Evolutionary conservation across 306 rosid species (phyloP), one percentile per base, ranked within the genome.

Genomic region (Lathyrus oleraceus): DNA sequence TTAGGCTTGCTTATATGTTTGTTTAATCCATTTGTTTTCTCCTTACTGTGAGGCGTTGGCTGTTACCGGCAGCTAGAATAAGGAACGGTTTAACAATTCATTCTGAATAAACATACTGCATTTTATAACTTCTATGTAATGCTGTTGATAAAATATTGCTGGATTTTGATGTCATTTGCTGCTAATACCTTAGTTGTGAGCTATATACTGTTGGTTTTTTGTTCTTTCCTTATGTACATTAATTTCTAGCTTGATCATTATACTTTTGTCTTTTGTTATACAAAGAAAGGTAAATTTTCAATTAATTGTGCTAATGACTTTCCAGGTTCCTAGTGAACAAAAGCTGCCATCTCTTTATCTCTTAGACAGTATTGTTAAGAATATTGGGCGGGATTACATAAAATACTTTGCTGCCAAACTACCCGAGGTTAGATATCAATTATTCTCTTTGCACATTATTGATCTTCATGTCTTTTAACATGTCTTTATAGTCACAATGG

Each of bases 301-400:
- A 68, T 79, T 78, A 67, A 76, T 71, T 38, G 27, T 52, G 57
- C 51, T 52, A 56, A 52, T 77, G 65, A 76, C 52, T 78, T 75
- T 87, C 72, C 98, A 92, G 96, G 98, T 92, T 78, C 87, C 96
- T 9, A 87, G 84, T 63, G 98, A 92, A 19, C 96, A 87, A 81
- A 92, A 92, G 86, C 86, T 92, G 53, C 98, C 98, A 36, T 87
- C 98, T 12, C 98, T 92, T 58, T 92, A 92, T 85, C 95, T 92
- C 72, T 70, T 92, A 70, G 98, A 92, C 92, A 89, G 98, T 79
- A 92, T 92, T 58, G 96, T 92, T 58, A 92, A 92, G 95, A 92
- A 92, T 79, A 89, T 92, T 7, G 96, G 97, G 75, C 80, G 88
- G 80, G 95, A 87, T 74, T 92, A 92, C 81, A 89, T 89, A 45